phyloP scores from a whole-genome alignment of 2,329 filamentous ascomycete genomes.

The Aspergillus persii region DNA sequence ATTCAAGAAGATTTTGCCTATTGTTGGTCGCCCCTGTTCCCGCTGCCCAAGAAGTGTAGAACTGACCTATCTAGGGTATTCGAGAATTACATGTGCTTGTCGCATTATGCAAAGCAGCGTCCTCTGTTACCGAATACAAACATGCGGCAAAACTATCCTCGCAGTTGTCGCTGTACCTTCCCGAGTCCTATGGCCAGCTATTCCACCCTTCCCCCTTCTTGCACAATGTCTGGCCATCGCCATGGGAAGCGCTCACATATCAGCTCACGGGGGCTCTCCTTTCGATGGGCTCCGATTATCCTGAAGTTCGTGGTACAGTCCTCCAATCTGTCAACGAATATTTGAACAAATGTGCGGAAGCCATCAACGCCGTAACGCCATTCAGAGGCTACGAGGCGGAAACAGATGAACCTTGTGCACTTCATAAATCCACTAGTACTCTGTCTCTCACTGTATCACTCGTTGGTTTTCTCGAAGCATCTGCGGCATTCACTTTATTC shows the following conservation, averaged over 20 bases:
- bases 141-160: constrained; percentile 75
- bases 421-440: constrained; percentile 63
- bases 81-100: constrained; percentile 90
- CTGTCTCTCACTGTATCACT: constrained; percentile 81
- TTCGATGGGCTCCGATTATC: constrained; percentile 72
- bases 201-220: constrained; percentile 81
- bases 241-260: constrained; percentile 79
- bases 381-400: constrained; percentile 58
- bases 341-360: constrained; percentile 65
- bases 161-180: constrained; percentile 79
- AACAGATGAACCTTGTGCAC: constrained; percentile 32
- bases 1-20: no score
- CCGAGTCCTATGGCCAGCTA: constrained; percentile 78
- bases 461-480: constrained; percentile 85
- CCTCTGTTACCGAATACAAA: constrained; percentile 66
- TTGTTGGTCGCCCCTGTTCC: no score
- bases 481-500: constrained; percentile 73
- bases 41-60: no score
- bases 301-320: constrained; percentile 65
- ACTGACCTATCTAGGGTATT: no score
- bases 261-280: constrained; percentile 78
- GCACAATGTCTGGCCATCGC: constrained; percentile 77
- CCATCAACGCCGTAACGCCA: constrained; percentile 57
- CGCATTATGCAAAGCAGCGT: constrained; percentile 86
- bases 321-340: constrained; percentile 69